phyloP scores from a whole-genome alignment of 2,329 filamentous ascomycete species.

The Aschersonia sp. region DNA sequence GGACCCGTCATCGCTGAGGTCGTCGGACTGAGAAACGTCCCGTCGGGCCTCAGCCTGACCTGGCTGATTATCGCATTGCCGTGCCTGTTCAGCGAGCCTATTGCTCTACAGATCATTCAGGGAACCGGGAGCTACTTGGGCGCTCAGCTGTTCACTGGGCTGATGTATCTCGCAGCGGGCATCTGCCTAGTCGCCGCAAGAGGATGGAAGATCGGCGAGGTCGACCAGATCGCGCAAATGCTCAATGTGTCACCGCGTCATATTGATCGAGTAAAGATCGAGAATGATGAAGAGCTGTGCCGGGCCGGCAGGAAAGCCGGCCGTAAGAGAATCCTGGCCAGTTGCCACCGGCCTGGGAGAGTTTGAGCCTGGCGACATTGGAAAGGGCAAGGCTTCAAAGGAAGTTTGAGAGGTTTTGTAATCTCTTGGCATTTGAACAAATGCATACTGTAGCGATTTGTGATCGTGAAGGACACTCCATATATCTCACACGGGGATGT shows the following conservation, averaged over 20 bases:
- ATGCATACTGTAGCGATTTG: no score
- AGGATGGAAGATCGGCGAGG: conserved; percentile 23
- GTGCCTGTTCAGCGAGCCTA: conserved; percentile 52
- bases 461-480: no score
- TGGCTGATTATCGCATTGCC: conserved; percentile 61
- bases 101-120: conserved; percentile 39
- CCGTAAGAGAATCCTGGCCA: conserved; percentile 16
- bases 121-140: conserved; percentile 32
- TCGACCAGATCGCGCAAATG: conserved; percentile 16
- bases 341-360: conserved; percentile 14
- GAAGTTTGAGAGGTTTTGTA: no score
- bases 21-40: conserved; percentile 53
- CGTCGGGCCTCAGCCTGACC: conserved; percentile 51
- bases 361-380: conserved; percentile 8
- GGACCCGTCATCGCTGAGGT: conserved; percentile 60
- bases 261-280: conserved; percentile 15
- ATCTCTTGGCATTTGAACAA: no score
- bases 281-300: conserved; percentile 14
- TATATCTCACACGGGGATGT: no score
- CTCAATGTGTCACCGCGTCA: conserved; percentile 14
- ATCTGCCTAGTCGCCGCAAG: conserved; percentile 17
- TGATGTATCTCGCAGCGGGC: conserved; percentile 41
- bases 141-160: conserved; percentile 42
- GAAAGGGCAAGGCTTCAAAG: no score
- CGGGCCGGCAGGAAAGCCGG: conserved; percentile 14